Base-by-base conservation (phyloP, 1,139 yeast genomes). In the Candida albicans region DNA sequence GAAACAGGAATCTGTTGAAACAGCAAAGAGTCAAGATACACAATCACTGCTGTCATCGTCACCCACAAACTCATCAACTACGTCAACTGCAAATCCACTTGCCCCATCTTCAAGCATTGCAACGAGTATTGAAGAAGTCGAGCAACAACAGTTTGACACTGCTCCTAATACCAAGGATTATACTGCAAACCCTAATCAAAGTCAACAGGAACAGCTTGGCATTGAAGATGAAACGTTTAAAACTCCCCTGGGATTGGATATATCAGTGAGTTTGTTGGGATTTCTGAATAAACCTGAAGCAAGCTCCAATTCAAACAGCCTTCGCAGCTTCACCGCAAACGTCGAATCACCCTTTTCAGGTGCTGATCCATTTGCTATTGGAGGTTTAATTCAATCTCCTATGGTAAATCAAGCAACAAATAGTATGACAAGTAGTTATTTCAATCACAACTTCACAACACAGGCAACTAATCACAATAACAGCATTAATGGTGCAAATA, bases 361-460 rank as follows among this genome's bases (percentile, higher is more conserved):
- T 37, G 18, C 14, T 24, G 35, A 36, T 34, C 37, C 40, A 7
- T 41, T 34, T 34, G 30, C 39, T 1, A 18, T 27, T 8, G 12
- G 25, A 10, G 15, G 12, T 27, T 14, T 60, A 37, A 48, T 66
- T 25, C 73, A 65, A 44, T 60, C 70, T 2, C 73, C 73, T 4
- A 60, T 65, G 12, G 47, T 62, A 45, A 65, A 68, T 46, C 55
- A 54, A 31, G 25, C 52, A 4, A 56, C 66, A 47, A 65, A 65
- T 48, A 68, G 67, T 46, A 68, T 68, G 37, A 66, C 73, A 39
- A 68, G 64, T 49, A 64, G 61, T 40, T 68, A 56, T 45, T 67
- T 67, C 57, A 63, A 62, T 44, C 60, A 64, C 1, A 57, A 59
- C 43, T 64, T 62, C 44, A 55, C 61, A 18, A 54, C 50, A 39